A percentile compares a stretch with the other conserved stretches of the same genome.
phyloP scores from a whole-genome alignment of 139 green algal species.

The Volvox reticuliferus region DNA sequence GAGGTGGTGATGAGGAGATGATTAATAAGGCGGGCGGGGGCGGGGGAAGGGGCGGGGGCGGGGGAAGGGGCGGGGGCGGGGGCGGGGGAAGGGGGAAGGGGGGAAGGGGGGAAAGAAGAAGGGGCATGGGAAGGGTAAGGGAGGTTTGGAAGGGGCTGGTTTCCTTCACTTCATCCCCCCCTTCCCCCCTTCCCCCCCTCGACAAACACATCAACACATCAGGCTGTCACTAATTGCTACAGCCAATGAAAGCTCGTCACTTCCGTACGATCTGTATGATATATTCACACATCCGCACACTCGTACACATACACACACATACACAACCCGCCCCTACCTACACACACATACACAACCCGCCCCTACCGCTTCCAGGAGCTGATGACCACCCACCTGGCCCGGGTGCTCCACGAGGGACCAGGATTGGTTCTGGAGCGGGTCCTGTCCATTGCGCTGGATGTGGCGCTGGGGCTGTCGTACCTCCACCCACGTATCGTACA shows the following conservation, averaged over 20 bases:
- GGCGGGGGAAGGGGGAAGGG: neutral
- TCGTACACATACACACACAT: neutral
- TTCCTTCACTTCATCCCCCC: neutral
- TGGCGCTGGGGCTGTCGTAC: constrained; percentile 28
- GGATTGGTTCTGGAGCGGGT: neutral
- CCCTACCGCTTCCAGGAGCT: neutral
- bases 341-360: neutral
- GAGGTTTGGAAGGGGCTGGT: neutral
- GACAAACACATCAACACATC: too few species aligned
- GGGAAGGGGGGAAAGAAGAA: neutral
- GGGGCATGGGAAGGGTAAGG: neutral
- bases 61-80: neutral
- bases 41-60: neutral
- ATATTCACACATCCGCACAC: neutral
- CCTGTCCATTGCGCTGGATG: neutral
- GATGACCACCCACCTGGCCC: neutral
- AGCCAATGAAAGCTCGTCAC: too few species aligned
- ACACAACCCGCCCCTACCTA: neutral
- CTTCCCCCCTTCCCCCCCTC: neutral
- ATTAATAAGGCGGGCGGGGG: neutral
- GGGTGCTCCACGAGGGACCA: neutral
- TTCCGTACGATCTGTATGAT: too few species aligned
- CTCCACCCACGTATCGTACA: neutral
- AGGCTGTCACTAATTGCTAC: too few species aligned
- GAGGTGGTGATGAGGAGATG: neutral